A percentile compares a stretch with the other conserved stretches of the same genome.
Evolutionary conservation across 805 yeast genomes (phyloP).

Genomic region (Suhomyces kilbournensis): DNA sequence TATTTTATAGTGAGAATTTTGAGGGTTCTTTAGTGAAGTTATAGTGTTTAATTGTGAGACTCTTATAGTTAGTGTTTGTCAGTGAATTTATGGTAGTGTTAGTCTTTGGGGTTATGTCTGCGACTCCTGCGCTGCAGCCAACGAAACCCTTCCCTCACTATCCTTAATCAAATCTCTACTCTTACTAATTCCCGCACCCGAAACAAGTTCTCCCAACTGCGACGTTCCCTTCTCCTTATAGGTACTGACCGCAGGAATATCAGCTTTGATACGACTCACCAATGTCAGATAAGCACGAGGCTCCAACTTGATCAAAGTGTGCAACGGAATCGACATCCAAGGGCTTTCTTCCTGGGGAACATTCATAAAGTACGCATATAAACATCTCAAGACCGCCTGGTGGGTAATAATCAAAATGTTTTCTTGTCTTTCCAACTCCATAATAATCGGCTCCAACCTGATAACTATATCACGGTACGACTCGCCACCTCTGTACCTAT

Average conservation of each 20-base stretch:
- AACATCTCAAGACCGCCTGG: conserved; percentile 94
- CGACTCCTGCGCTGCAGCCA: neutral
- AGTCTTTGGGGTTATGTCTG: neutral
- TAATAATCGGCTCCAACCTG: conserved; percentile 92
- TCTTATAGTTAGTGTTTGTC: no score
- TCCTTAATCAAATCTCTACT: conserved; percentile 51
- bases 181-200: conserved; percentile 33
- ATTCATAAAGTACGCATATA: conserved; percentile 97
- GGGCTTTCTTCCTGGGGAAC: conserved; percentile 97
- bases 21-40: no score
- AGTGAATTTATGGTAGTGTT: no score
- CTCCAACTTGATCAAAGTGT: conserved; percentile 88
- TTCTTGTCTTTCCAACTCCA: conserved; percentile 97
- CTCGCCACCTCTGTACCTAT: conserved; percentile 96
- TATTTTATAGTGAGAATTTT: no score
- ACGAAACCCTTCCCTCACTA: conserved; percentile 16
- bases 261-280: conserved; percentile 88
- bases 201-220: conserved; percentile 51
- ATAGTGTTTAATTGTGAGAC: no score
- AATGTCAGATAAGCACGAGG: conserved; percentile 91
- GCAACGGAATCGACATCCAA: conserved; percentile 98
- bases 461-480: conserved; percentile 94
- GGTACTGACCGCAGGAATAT: conserved; percentile 96
- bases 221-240: conserved; percentile 92
- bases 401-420: conserved; percentile 94